A percentile compares a stretch with the other conserved stretches of the same genome.
These are phyloP conservation scores for Caloboletus firmus DNA, from an alignment of 1,284 basidiomycete species.

Conservation along the genomic window DNA sequence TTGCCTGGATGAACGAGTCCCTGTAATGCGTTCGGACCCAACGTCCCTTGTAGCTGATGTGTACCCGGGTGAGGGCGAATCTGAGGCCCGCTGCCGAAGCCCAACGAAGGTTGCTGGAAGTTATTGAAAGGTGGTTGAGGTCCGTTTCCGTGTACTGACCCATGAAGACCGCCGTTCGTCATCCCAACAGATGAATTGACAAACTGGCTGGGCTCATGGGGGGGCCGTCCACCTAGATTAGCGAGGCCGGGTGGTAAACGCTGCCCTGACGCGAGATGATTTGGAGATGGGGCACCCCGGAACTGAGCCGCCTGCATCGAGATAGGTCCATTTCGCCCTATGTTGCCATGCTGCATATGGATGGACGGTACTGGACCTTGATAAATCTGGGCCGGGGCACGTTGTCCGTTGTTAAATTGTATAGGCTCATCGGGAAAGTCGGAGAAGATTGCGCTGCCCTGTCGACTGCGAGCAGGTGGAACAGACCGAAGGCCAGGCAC, in stretches of 20 bases:
- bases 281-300: constrained; percentile 70
- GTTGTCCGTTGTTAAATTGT: constrained; percentile 57
- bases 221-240: constrained; percentile 77
- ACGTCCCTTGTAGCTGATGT: constrained; percentile 50
- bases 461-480: constrained; percentile 59
- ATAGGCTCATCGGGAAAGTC: constrained; percentile 63
- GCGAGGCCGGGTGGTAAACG: constrained; percentile 78
- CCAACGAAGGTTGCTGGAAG: constrained; percentile 42
- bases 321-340: constrained; percentile 52
- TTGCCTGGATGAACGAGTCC: constrained; percentile 51
- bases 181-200: constrained; percentile 51
- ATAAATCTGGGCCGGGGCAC: constrained; percentile 57
- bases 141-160: constrained; percentile 47
- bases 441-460: constrained; percentile 53
- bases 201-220: constrained; percentile 73
- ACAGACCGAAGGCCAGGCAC: constrained; percentile 75
- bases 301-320: constrained; percentile 63
- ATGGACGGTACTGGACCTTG: constrained; percentile 47
- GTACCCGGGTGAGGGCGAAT: constrained; percentile 50
- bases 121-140: constrained; percentile 55
- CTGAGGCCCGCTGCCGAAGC: constrained; percentile 50
- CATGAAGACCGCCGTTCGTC: constrained; percentile 46
- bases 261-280: constrained; percentile 50
- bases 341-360: constrained; percentile 50
- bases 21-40: constrained; percentile 43